Evolutionary conservation across 2,329 filamentous ascomycete species (phyloP).

Genomic region (Fusarium redolens): DNA sequence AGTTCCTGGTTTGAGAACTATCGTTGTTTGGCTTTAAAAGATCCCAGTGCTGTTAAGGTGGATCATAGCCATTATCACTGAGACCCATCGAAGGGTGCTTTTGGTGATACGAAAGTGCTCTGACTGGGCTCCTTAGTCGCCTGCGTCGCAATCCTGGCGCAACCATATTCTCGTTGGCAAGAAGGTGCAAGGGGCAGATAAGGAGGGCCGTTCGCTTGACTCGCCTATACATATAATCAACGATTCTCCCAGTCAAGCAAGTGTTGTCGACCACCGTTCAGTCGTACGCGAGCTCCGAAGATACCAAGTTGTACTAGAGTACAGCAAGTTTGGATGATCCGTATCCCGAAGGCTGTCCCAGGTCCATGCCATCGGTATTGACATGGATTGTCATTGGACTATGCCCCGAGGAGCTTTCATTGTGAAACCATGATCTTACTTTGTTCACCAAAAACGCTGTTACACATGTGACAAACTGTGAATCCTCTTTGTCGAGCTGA

Average conservation of each 20-base stretch:
- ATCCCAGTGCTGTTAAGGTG: constrained; percentile 36
- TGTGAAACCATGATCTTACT: constrained; percentile 22
- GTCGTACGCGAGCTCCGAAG: constrained; percentile 6
- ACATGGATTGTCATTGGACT: constrained; percentile 32
- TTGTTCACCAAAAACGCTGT: constrained; percentile 28
- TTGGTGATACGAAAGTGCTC: constrained; percentile 23
- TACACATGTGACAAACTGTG: constrained; percentile 9
- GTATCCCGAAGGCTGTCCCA: constrained; percentile 37
- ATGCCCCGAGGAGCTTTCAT: constrained; percentile 15
- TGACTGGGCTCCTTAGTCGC: constrained; percentile 19
- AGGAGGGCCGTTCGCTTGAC: constrained; percentile 13
- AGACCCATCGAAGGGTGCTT: constrained; percentile 30
- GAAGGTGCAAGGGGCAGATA: background rate
- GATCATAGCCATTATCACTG: constrained; percentile 36
- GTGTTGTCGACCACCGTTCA: background rate
- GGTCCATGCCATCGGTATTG: constrained; percentile 48
- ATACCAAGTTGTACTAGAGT: constrained; percentile 7
- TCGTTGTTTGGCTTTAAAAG: constrained; percentile 37
- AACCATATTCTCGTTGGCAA: constrained; percentile 10
- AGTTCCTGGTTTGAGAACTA: constrained; percentile 37
- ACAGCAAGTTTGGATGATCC: constrained; percentile 26
- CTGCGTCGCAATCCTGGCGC: constrained; percentile 18
- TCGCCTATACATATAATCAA: constrained; percentile 9
- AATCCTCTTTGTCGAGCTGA: constrained; percentile 19
- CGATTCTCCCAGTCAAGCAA: background rate